Percentiles rank a stretch among this genome's conserved stretches.
Conservation (phyloP, 2,329 filamentous ascomycete species). For the Cladosporium sp. region DNA sequence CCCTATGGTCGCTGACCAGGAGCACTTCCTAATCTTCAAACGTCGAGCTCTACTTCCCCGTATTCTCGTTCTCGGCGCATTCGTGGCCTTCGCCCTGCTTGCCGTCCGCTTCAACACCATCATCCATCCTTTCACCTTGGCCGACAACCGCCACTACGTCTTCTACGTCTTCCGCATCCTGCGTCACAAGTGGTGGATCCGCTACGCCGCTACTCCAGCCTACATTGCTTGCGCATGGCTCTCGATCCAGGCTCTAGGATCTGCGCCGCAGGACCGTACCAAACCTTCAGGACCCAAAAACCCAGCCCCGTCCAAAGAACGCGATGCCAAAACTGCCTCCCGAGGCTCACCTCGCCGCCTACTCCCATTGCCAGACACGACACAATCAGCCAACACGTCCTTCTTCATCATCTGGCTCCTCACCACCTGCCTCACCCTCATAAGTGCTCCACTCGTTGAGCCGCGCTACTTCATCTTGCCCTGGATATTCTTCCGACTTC, state of each 20-base stretch:
- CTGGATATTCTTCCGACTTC: conserved; percentile 86
- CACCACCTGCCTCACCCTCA: conserved; percentile 70
- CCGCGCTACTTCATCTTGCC: conserved; percentile 94
- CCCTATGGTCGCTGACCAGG: conserved; percentile 24
- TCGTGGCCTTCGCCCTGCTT: conserved; percentile 41
- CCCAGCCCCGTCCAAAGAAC: not conserved
- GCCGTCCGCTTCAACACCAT: conserved; percentile 80
- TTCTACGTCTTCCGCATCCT: conserved; percentile 94
- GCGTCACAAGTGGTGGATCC: conserved; percentile 42
- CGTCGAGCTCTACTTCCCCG: conserved; percentile 34
- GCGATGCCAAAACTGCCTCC: not conserved
- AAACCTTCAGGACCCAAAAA: conserved; percentile 4
- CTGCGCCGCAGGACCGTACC: not conserved
- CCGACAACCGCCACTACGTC: conserved; percentile 94
- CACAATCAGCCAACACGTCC: conserved; percentile 34
- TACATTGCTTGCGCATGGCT: conserved; percentile 71
- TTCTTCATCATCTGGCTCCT: conserved; percentile 61
- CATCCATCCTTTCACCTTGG: conserved; percentile 90
- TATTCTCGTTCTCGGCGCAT: conserved; percentile 31
- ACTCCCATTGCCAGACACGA: conserved; percentile 22
- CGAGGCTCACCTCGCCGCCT: conserved; percentile 15
- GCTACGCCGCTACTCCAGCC: conserved; percentile 55
- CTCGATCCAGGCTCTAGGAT: conserved; percentile 59
- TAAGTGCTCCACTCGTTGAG: conserved; percentile 89
- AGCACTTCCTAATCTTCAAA: conserved; percentile 30